Percentiles rank a stretch among this genome's conserved stretches.
These are phyloP conservation scores for Sherardia arvensis DNA, from an alignment of 257 asterid genomes.

Conservation along the genomic window DNA sequence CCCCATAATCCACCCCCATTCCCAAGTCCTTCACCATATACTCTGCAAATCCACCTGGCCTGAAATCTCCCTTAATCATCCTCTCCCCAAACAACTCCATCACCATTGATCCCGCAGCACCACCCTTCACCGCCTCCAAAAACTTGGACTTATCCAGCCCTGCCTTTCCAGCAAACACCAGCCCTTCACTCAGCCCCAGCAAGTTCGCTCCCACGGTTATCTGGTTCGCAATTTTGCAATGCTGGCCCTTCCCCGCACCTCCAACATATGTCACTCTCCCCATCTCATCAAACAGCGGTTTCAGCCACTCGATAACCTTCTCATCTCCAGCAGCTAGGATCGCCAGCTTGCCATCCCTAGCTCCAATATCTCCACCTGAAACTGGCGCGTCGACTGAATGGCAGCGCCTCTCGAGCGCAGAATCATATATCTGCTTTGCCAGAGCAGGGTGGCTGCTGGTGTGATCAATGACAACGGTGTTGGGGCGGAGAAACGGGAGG, in stretches of 20 bases:
- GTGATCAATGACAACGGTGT: conserved; percentile 54
- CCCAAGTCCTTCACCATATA: conserved; percentile 95
- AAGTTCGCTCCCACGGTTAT: conserved; percentile 51
- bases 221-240: conserved; percentile 81
- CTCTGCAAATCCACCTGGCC: conserved; percentile 73
- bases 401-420: conserved; percentile 40
- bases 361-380: conserved; percentile 85
- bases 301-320: conserved; percentile 61
- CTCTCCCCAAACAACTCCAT: conserved; percentile 81
- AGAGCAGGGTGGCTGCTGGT: conserved; percentile 72
- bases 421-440: conserved; percentile 35
- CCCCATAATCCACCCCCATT: conserved; percentile 57
- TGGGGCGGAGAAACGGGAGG: conserved; percentile 38
- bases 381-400: conserved; percentile 76
- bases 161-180: conserved; percentile 66
- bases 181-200: conserved; percentile 78
- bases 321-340: too few species aligned
- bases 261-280: conserved; percentile 68
- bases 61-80: conserved; percentile 64
- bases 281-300: conserved; percentile 51
- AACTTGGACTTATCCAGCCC: conserved; percentile 59
- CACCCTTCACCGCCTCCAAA: conserved; percentile 69
- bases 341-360: conserved; percentile 54
- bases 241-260: conserved; percentile 73
- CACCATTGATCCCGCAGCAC: conserved; percentile 81